These are phyloP conservation scores for Myxozyma udenii DNA, from an alignment of 805 yeast genomes.

Conservation along the genomic window DNA sequence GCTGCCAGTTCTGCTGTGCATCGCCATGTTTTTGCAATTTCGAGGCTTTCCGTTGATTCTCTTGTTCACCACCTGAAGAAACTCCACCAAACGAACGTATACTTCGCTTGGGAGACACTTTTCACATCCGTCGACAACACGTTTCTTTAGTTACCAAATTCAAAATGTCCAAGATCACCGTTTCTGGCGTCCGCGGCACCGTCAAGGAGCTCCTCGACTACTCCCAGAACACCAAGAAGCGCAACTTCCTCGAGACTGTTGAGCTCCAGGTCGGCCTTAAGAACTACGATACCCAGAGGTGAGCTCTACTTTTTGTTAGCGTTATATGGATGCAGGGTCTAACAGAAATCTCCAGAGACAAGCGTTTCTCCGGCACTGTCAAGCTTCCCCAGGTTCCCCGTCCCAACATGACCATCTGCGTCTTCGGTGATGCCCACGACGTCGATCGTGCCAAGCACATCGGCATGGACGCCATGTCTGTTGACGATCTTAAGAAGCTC, in stretches of 20 bases:
- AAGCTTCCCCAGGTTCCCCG: conserved; percentile 99
- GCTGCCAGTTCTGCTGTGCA: neutral
- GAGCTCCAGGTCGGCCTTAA: conserved; percentile 99
- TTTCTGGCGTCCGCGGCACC: conserved; percentile 93
- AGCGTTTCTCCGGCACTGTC: conserved; percentile 99
- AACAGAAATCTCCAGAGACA: conserved; percentile 55
- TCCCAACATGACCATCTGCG: conserved; percentile 99
- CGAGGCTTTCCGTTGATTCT: neutral
- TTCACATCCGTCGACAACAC: neutral
- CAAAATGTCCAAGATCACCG: conserved; percentile 60
- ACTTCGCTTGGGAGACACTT: conserved; percentile 31
- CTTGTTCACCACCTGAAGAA: neutral
- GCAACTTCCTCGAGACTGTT: conserved; percentile 99
- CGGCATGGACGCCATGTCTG: conserved; percentile 99
- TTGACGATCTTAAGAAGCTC: conserved; percentile 98
- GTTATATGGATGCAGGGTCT: neutral
- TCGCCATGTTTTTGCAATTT: neutral
- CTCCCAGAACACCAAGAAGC: conserved; percentile 90
- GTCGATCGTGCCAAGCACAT: conserved; percentile 99
- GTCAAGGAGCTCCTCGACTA: conserved; percentile 85
- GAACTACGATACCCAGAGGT: conserved; percentile 99
- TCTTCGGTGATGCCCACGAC: conserved; percentile 99
- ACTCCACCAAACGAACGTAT: neutral
- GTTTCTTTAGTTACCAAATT: neutral
- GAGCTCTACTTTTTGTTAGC: neutral